Evolutionary conservation across 257 asterid genomes (phyloP).

Genomic region (Ehretia macrophylla): DNA sequence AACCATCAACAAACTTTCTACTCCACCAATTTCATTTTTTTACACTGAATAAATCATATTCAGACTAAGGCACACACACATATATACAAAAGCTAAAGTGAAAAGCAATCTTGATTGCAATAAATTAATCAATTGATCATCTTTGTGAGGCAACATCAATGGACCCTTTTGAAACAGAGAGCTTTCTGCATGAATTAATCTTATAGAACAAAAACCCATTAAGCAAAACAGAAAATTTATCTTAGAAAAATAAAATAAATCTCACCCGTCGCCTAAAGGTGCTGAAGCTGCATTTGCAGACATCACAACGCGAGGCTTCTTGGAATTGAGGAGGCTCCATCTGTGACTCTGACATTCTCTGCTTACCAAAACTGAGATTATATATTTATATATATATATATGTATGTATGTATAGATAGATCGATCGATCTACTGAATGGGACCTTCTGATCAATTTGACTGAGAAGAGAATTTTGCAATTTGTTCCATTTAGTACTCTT

Average conservation of each 20-base stretch:
- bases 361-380: not conserved
- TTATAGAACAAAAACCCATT: not conserved
- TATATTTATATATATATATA: too few species aligned
- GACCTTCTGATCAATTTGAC: not conserved
- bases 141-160: too few species aligned
- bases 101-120: not conserved
- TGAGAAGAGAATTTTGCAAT: not conserved
- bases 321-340: conserved; percentile 83
- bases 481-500: not conserved
- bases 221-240: conserved; percentile 6
- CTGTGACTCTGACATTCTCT: not conserved
- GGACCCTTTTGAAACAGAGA: not conserved
- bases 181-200: not conserved
- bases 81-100: not conserved
- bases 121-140: not conserved
- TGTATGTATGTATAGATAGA: not conserved
- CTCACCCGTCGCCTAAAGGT: conserved; percentile 92
- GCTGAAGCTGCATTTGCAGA: conserved; percentile 93
- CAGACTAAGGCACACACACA: too few species aligned
- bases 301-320: conserved; percentile 88
- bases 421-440: not conserved
- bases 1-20: too few species aligned
- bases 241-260: not conserved
- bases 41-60: too few species aligned
- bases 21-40: too few species aligned